These are phyloP conservation scores for Sarcodon sp. DNA, from an alignment of 768 basidiomycete species.

Conservation along the genomic window DNA sequence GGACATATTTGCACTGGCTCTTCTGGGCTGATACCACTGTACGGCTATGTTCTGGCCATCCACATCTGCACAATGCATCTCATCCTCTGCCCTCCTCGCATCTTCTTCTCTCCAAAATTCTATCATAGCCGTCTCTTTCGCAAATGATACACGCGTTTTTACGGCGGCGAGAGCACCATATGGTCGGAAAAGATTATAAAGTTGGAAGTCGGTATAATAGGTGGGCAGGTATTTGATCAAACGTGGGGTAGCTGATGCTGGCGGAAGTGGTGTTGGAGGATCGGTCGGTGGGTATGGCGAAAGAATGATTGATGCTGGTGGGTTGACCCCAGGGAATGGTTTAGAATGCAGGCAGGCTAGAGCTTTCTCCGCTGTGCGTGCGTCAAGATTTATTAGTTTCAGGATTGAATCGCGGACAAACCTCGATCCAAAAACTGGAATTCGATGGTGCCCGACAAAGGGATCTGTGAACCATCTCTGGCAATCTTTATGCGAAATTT, in stretches of 20 bases:
- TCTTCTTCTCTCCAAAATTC: slow-evolving; percentile 88
- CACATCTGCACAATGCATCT: slow-evolving; percentile 74
- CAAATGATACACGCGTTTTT: slow-evolving; percentile 62
- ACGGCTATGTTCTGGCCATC: slow-evolving; percentile 80
- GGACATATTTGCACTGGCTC: slow-evolving; percentile 32
- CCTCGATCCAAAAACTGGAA: slow-evolving; percentile 77
- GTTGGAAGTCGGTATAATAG: slow-evolving; percentile 50
- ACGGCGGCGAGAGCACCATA: slow-evolving; percentile 77
- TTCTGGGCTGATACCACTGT: slow-evolving; percentile 60
- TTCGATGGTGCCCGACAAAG: slow-evolving; percentile 66
- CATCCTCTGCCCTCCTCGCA: slow-evolving; percentile 64
- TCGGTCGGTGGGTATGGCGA: slow-evolving; percentile 78
- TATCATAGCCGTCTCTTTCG: slow-evolving; percentile 64
- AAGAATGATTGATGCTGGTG: slow-evolving; percentile 50
- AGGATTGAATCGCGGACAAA: slow-evolving; percentile 20
- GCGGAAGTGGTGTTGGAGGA: slow-evolving; percentile 63
- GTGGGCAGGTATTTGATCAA: slow-evolving; percentile 76
- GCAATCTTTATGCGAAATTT: slow-evolving; percentile 72
- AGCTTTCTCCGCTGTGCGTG: slow-evolving; percentile 68
- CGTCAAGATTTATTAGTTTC: not conserved
- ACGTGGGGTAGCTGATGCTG: slow-evolving; percentile 65
- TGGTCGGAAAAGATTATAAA: slow-evolving; percentile 79
- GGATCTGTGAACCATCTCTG: slow-evolving; percentile 39
- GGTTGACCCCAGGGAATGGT: slow-evolving; percentile 46
- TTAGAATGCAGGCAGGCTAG: slow-evolving; percentile 74